phyloP scores from a whole-genome alignment of 176 grass and related monocot genomes.

The Carex kokanica region DNA sequence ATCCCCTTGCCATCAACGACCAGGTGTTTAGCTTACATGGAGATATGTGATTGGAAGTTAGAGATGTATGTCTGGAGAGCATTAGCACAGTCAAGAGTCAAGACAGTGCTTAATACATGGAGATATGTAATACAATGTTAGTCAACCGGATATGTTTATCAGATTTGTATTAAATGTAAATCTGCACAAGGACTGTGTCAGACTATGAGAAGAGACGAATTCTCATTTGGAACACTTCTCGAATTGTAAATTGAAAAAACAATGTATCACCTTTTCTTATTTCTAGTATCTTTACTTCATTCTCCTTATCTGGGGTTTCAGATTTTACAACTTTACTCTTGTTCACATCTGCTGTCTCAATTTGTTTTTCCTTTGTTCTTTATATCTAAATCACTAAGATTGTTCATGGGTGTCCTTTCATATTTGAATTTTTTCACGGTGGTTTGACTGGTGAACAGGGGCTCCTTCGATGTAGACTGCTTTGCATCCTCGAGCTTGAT shows the following conservation, averaged over 20 bases:
- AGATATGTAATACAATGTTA: neutral
- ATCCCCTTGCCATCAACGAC: neutral
- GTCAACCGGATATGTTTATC: neutral
- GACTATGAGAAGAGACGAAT: neutral
- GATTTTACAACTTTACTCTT: neutral
- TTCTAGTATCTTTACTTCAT: conserved; percentile 7
- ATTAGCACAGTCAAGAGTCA: neutral
- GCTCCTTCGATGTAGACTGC: conserved; percentile 3
- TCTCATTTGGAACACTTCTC: neutral
- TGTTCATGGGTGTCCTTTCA: neutral
- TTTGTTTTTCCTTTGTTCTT: neutral
- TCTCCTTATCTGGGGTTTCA: conserved; percentile 1
- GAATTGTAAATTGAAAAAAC: neutral
- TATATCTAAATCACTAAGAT: neutral
- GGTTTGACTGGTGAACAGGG: neutral
- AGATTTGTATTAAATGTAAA: neutral
- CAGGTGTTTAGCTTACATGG: conserved; percentile 12
- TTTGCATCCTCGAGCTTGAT: neutral
- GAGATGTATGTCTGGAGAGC: neutral
- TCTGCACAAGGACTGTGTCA: neutral
- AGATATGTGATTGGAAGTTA: conserved; percentile 3
- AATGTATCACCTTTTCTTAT: neutral
- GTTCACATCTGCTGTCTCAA: neutral
- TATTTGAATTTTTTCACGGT: neutral
- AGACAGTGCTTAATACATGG: neutral